phyloP scores from a whole-genome alignment of 768 basidiomycete genomes.

The Rubroboletus pulcherrimus region DNA sequence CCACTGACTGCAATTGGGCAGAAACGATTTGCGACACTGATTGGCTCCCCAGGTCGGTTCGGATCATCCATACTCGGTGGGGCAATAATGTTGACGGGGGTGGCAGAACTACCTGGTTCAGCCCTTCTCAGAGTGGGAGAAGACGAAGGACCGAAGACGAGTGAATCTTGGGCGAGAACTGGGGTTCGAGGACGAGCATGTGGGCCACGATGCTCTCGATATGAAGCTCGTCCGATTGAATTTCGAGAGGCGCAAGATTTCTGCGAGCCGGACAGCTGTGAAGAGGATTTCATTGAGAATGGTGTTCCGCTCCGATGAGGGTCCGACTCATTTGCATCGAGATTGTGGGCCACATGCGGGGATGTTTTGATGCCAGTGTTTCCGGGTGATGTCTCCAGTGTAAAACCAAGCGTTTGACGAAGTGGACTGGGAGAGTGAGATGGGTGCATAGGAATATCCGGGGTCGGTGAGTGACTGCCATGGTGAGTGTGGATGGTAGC shows the following conservation, averaged over 20 bases:
- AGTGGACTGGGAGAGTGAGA: conserved; percentile 1
- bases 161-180: background rate
- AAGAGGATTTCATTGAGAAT: conserved; percentile 16
- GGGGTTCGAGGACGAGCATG: conserved; percentile 11
- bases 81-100: background rate
- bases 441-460: background rate
- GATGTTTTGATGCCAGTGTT: background rate
- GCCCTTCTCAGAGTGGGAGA: background rate
- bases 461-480: background rate
- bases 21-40: conserved; percentile 1
- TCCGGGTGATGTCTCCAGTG: background rate
- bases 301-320: conserved; percentile 8
- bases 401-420: background rate
- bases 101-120: background rate
- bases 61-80: conserved; percentile 4
- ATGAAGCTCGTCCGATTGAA: conserved; percentile 23
- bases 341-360: background rate
- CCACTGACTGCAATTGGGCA: conserved; percentile 11
- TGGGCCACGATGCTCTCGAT: conserved; percentile 19
- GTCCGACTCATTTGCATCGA: background rate
- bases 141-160: background rate
- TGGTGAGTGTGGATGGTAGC: background rate
- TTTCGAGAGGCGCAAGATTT: conserved; percentile 11
- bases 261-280: conserved; percentile 11
- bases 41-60: conserved; percentile 5